phyloP scores from a whole-genome alignment of 495 filamentous ascomycete species.

The Hypoxylon lenormandii region DNA sequence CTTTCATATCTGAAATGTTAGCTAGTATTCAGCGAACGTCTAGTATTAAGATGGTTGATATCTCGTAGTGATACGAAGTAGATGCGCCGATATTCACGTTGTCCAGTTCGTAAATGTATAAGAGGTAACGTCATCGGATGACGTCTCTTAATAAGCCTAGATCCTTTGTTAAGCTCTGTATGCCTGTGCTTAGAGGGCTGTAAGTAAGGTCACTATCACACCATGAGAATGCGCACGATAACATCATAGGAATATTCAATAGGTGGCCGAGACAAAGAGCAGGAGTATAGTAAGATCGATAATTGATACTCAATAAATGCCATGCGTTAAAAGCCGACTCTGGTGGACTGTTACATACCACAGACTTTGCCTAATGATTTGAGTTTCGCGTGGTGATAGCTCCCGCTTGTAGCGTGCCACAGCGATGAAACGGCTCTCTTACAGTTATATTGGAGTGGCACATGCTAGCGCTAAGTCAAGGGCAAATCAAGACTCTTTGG shows the following conservation, averaged over 20 bases:
- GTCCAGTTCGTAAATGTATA: background rate
- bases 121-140: background rate
- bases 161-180: background rate
- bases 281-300: background rate
- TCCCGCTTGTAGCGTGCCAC: slow-evolving; percentile 3
- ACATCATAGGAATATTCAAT: background rate
- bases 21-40: background rate
- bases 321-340: background rate
- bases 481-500: background rate
- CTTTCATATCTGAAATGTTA: background rate
- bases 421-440: slow-evolving; percentile 16
- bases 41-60: background rate
- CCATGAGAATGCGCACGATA: background rate
- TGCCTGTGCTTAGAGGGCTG: background rate
- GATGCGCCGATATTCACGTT: background rate
- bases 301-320: background rate
- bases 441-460: slow-evolving; percentile 5
- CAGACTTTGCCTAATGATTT: background rate
- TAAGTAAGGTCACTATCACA: background rate
- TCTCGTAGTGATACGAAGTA: background rate
- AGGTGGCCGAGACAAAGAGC: too few relatives aligned
- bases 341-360: background rate
- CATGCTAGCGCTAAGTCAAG: slow-evolving; percentile 1
- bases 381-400: slow-evolving; percentile 6
- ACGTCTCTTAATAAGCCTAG: background rate